Base-by-base conservation (phyloP, 116 monocot genomes). In the Papilionanthe hybrid region DNA sequence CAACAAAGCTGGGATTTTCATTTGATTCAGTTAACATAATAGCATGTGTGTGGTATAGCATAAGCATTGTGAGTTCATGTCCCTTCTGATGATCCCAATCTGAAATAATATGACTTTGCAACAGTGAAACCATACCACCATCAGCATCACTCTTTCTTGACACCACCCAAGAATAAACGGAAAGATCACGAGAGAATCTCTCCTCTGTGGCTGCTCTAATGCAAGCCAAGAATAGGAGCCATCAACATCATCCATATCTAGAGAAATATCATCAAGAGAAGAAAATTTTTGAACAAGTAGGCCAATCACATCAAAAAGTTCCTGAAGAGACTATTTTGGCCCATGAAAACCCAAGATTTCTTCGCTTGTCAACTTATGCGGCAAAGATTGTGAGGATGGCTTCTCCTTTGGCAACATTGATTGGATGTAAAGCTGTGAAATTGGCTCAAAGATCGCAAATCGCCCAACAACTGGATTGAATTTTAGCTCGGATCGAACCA, bases 31-130 rank as follows among this genome's bases (percentile, higher is more conserved):
- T 81, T 30, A 83, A 15, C 66, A 83, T 88, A 22, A 93, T 76
- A 72, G 86, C 75, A 37, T 89, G 86, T 65, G 93, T 75, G 67
- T 95, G 88, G 81, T 95, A 95, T 68, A 99, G 78, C 55, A 99
- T 78, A 84, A 93, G 84, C 85, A 95, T 88, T 75, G 90, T 88
- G 74, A 99, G 85, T 32, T 99, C 95, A 89, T 99, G 95, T n/a
- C 13, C 99, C 99, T 92, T 89, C 12, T 84, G 79, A 72, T 83
- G 90, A 75, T 93, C 89, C 72, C 87, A 95, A 80, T 93, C 91
- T 55, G 80, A 85, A 83, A 88, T 80, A 17, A 95, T 90, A 77
- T 93, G 90, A 57, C 81, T 87, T 74, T 83, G 90, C 71, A 99
- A 78, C 60, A 88, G 79, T 42, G 50, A 78, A 65, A 95, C 56